Evolutionary conservation across 164 flowering plant species (phyloP).

Genomic region (Chloranthus sessilifolius): DNA sequence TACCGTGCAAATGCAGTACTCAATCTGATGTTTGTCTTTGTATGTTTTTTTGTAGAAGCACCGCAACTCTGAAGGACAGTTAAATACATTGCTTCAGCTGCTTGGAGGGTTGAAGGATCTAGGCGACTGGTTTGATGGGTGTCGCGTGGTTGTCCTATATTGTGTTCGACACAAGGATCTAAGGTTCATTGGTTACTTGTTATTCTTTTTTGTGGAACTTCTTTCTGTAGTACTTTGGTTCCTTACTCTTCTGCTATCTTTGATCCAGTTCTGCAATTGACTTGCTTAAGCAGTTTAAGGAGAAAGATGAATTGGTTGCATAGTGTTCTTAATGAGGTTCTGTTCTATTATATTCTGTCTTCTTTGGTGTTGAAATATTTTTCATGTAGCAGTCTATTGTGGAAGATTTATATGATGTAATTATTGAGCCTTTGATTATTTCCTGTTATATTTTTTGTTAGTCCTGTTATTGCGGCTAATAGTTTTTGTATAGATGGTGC

Average conservation of each 20-base stretch:
- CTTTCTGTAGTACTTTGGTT: conserved; percentile 3
- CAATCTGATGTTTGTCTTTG: background rate
- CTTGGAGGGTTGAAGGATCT: conserved; percentile 51
- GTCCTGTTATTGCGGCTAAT: too few relatives aligned
- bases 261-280: conserved; percentile 45
- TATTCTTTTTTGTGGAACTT: conserved; percentile 2
- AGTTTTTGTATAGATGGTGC: too few relatives aligned
- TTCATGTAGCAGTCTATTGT: too few relatives aligned
- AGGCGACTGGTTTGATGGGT: conserved; percentile 65
- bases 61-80: conserved; percentile 41
- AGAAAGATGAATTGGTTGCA: conserved; percentile 36
- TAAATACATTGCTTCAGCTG: conserved; percentile 44
- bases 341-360: background rate
- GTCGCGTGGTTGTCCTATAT: conserved; percentile 41
- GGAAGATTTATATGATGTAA: too few relatives aligned
- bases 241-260: conserved; percentile 14
- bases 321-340: conserved; percentile 59
- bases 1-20: background rate
- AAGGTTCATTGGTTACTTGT: conserved; percentile 32
- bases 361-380: background rate
- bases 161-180: conserved; percentile 48
- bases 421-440: too few relatives aligned
- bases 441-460: too few relatives aligned
- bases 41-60: conserved; percentile 41
- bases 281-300: conserved; percentile 60